Evolutionary conservation across 768 basidiomycete species (phyloP), one percentile per base, ranked within the genome.

Genomic region (Lactarius sp.): DNA sequence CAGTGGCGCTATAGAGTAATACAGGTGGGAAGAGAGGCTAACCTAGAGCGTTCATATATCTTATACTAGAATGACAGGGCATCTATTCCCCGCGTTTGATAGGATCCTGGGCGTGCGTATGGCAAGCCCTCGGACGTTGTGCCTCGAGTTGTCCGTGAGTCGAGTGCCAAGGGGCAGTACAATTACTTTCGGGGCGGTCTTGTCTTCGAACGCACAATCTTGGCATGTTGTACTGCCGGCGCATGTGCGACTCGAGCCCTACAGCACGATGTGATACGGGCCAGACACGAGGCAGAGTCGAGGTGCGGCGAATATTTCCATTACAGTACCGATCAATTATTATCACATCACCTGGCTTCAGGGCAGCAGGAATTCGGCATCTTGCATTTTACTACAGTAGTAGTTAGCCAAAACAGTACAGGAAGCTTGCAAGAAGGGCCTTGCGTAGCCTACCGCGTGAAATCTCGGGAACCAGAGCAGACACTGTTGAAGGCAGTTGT

Each of bases 71-170:
- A 44, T 8, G 42, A 44, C 42, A 44, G 16, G 16, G 18, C 18
- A 6, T 44, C 18, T 18, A 18, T 44, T 44, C 16, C 39, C 39
- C 39, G 13, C 12, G 10, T 12, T 41, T 41, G 39, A 13, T 18
- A 44, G 16, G 7, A 44, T 44, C 42, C 41, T 39, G 42, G 41
- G 16, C 27, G 27, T 41, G 36, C 13, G 53, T n/a, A n/a, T 36
- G 9, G 52, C 52, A 52, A 41, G 27, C 27, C 27, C 27, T 27
- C 27, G 27, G 27, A 27, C 37, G 39, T n/a, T n/a, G 41, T 31
- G 27, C 55, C 55, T 56, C 42, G 55, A 44, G 41, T 56, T 41
- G 33, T 44, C 27, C 55, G 33, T 44, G 42, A 44, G 55, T 56
- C 55, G 9, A 31, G 55, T 6, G 41, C 10, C 55, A 20, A 27